phyloP scores from a whole-genome alignment of 106 monocot genomes.

The Amphibolis antarctica region DNA sequence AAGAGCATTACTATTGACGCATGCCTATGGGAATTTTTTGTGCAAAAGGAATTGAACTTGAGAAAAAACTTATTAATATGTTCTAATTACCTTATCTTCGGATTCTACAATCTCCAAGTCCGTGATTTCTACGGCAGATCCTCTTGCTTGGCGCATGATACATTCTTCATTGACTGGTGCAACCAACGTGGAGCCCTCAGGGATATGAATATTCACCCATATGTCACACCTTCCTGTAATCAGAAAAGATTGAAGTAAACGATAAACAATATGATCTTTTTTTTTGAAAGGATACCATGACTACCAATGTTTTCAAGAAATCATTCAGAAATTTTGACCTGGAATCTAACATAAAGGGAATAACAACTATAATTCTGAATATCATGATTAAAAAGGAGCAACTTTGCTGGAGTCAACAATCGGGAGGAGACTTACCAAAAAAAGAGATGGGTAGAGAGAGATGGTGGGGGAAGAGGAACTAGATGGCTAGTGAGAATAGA shows the following conservation, averaged over 20 bases:
- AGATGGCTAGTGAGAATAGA: no score
- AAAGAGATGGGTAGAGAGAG: no score
- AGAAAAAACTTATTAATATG: no score
- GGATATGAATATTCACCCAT: constrained; percentile 40
- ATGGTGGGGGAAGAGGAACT: no score
- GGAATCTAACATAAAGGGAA: no score
- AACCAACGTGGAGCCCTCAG: constrained; percentile 42
- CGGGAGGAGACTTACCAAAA: no score
- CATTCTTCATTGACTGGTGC: constrained; percentile 40
- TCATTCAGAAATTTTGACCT: no score
- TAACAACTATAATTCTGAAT: no score
- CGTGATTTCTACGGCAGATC: constrained; percentile 59
- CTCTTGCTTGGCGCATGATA: constrained; percentile 76
- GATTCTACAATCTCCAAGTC: constrained; percentile 13
- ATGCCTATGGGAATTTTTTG: neutral
- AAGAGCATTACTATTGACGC: no score
- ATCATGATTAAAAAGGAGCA: no score
- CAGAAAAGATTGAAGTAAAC: neutral
- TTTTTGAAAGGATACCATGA: neutral
- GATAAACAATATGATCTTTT: neutral
- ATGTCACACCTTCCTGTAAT: constrained; percentile 61
- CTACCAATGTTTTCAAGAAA: no score
- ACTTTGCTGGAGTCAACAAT: no score
- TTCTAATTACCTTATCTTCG: constrained; percentile 44
- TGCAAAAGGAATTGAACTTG: neutral